Evolutionary conservation across 176 grass and related monocot genomes (phyloP), one percentile per base, ranked within the genome.

Genomic region (Dactylis glomerata): DNA sequence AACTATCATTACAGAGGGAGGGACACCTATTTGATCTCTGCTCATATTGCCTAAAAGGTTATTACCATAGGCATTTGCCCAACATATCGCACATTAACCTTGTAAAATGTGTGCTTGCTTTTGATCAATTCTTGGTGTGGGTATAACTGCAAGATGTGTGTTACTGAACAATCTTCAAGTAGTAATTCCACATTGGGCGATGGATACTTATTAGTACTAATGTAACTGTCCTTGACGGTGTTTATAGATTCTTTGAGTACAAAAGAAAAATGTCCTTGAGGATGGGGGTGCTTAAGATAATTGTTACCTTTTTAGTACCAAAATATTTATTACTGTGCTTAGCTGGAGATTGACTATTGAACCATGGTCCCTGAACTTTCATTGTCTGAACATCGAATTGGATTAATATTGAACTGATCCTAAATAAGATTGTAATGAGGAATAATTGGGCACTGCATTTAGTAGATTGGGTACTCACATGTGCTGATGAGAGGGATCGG

Each of bases 351-450:
- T 49, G 61, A 76, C 77, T 69, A 68, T 84, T 49, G 50, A 76
- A 37, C 66, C 17, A 26, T 68, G 50, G 36, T 80, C 26, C 11
- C 69, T 32, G 5, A 40, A 71, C 49, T 31, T 89, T 72, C 59
- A 81, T 59, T 81, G 5, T 31, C 68, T 73, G 36, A 50, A 31
- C 66, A 74, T 75, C 38, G 30, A 23, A 37, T 19, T 77, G 16
- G 45, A 62, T 19, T 74, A 32, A 20, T 75, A 37, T 73, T 47
- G 57, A 61, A 10, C 57, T 84, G 12, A 26, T 68, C 58, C 50
- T 59, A 6, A 74, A 74, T 16, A 87, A 75, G 49, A 77, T 52
- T 31, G 5, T 68, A 85, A 50, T 15, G 59, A 69, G n/a, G 37
- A 89, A 76, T 89, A 38, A 75, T 41, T 23, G 33, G 1, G 8